phyloP scores from a whole-genome alignment of 164 flowering plant species.

The Warburgia ugandensis region DNA sequence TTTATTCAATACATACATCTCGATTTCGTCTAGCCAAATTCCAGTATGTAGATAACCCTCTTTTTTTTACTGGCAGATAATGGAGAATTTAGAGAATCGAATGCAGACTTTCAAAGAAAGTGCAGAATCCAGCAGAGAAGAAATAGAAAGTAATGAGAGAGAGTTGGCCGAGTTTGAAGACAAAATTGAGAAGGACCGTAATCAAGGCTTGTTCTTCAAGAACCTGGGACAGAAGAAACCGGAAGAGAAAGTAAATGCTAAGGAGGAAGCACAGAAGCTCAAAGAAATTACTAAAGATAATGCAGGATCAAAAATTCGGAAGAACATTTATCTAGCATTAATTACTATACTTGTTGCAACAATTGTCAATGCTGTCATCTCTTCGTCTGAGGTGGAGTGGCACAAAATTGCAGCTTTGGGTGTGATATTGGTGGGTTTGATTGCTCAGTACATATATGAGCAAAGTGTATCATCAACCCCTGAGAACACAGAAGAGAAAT shows the following conservation, averaged over 20 bases:
- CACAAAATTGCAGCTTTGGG: conserved; percentile 52
- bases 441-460: conserved; percentile 58
- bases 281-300: conserved; percentile 35
- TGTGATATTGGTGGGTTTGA: conserved; percentile 51
- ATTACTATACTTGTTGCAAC: conserved; percentile 42
- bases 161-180: conserved; percentile 55
- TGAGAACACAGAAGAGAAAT: conserved; percentile 21
- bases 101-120: conserved; percentile 77
- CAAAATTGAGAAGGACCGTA: conserved; percentile 49
- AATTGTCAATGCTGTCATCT: conserved; percentile 39
- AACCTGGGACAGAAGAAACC: conserved; percentile 41
- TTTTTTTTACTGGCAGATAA: conserved; percentile 51
- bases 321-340: conserved; percentile 63
- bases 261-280: conserved; percentile 54
- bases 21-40: too few relatives aligned
- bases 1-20: too few relatives aligned
- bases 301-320: conserved; percentile 51
- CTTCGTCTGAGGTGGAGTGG: conserved; percentile 44
- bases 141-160: conserved; percentile 54
- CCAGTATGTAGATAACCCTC: too few relatives aligned
- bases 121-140: conserved; percentile 38
- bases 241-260: conserved; percentile 33
- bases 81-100: conserved; percentile 57
- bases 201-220: conserved; percentile 82
- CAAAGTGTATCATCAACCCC: conserved; percentile 45